Evolutionary conservation across 1,284 basidiomycete genomes (phyloP).

Genomic region (Trichosporon sp.): DNA sequence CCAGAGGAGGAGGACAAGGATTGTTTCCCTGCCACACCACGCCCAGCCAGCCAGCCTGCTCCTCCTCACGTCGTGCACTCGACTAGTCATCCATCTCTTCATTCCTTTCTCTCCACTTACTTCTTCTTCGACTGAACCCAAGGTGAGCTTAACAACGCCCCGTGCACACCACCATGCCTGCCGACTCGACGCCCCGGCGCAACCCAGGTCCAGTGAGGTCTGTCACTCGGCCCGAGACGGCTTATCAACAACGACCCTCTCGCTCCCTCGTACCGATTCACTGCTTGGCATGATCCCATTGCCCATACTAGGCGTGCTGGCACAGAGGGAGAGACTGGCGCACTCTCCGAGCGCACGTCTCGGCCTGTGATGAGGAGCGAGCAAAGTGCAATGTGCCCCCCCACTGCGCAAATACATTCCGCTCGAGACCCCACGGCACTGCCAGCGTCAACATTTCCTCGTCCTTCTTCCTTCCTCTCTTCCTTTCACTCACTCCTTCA

Average conservation of each 20-base stretch:
- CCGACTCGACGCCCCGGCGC: background rate
- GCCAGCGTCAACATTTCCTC: background rate
- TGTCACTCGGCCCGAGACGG: background rate
- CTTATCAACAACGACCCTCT: background rate
- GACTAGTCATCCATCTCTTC: background rate
- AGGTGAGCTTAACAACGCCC: background rate
- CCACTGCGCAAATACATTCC: background rate
- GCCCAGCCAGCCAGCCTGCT: background rate
- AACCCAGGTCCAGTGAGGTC: background rate
- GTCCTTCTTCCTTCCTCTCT: background rate
- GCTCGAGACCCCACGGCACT: background rate
- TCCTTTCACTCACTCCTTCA: background rate
- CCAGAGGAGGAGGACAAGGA: background rate
- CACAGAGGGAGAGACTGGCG: background rate
- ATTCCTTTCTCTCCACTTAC: background rate
- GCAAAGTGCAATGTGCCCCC: background rate
- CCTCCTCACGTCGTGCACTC: constrained; percentile 1
- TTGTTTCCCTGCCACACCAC: background rate
- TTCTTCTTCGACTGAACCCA: background rate
- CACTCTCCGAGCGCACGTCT: background rate
- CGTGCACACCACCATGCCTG: background rate
- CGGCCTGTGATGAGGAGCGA: background rate
- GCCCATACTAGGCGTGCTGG: background rate
- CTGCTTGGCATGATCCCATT: background rate
- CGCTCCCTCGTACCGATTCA: background rate